Conservation (phyloP, 2,329 filamentous ascomycete genomes). For the Alternaria postmessia region DNA sequence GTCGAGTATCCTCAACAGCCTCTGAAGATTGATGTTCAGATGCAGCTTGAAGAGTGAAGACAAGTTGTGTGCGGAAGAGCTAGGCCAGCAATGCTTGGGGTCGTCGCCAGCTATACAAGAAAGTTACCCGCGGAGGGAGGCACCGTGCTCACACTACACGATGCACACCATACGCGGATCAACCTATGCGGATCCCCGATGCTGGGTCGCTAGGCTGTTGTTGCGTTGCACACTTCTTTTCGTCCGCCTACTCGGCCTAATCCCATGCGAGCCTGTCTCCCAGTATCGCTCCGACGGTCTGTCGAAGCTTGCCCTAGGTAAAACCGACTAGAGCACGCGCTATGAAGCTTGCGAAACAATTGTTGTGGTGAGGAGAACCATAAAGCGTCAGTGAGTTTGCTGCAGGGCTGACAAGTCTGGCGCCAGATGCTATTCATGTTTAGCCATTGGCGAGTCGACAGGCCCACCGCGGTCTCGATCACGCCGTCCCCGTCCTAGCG, state of each 20-base stretch:
- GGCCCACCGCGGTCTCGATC: constrained; percentile 16
- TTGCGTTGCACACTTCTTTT: background rate
- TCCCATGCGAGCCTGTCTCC: background rate
- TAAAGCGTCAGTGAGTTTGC: background rate
- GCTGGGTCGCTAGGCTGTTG: constrained; percentile 3
- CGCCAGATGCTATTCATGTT: constrained; percentile 1
- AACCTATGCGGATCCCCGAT: background rate
- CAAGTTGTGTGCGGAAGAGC: background rate
- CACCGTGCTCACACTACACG: constrained; percentile 9
- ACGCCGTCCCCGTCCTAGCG: constrained; percentile 9
- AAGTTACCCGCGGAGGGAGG: constrained; percentile 12
- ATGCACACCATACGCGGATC: background rate
- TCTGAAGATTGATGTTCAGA: background rate
- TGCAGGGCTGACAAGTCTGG: background rate
- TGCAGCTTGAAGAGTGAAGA: background rate
- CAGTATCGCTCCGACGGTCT: background rate
- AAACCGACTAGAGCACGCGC: background rate
- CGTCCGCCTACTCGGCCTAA: background rate
- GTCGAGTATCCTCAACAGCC: background rate
- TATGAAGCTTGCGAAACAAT: background rate
- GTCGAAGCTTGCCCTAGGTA: background rate
- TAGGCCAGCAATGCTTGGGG: constrained; percentile 1
- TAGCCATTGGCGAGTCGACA: constrained; percentile 1
- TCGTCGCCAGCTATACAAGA: constrained; percentile 11
- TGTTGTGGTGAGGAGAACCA: background rate